These are phyloP conservation scores for Prunus persica DNA, from an alignment of 306 rosid genomes.

Conservation along the genomic window Prunus_persica_NCBIv2 NC_034013.1:15408501-15409000, in stretches of 20 bases:
- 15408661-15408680: constrained; percentile 36
- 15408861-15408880: constrained; percentile 48
- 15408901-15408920: constrained; percentile 79
- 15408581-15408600: constrained; percentile 47
- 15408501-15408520: constrained; percentile 68
- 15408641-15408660: constrained; percentile 28
- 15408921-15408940: constrained; percentile 99
- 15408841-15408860: constrained; percentile 49
- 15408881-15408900: constrained; percentile 78
- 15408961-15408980: constrained; percentile 68
- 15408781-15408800: constrained; percentile 29
- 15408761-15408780: background rate
- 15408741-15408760: background rate
- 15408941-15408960: constrained; percentile 92
- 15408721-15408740: background rate
- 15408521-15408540: constrained; percentile 60
- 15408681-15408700: constrained; percentile 45
- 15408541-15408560: constrained; percentile 56
- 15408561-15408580: constrained; percentile 48
- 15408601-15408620: constrained; percentile 16
- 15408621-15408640: constrained; percentile 33
- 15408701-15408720: constrained; percentile 40
- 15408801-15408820: constrained; percentile 55
- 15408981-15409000: constrained; percentile 78
- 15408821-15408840: constrained; percentile 57